Conservation (phyloP, 2,329 filamentous ascomycete species). For the Verticillium isaacii region DNA sequence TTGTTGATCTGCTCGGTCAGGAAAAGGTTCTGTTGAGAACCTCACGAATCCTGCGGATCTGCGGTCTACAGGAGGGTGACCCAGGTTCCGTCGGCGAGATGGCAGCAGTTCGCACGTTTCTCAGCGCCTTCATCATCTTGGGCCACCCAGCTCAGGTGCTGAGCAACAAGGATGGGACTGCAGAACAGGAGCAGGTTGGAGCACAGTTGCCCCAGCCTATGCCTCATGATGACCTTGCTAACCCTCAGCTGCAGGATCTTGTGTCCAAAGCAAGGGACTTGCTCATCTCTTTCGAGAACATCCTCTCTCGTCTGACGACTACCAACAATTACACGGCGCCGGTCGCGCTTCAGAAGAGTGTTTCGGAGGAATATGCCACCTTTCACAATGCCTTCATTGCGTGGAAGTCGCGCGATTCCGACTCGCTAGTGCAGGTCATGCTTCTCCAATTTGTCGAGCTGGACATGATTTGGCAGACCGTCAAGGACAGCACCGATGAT, state of each 20-base stretch:
- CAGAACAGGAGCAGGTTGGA: conserved; percentile 53
- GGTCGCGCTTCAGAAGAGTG: conserved; percentile 53
- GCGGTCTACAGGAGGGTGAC: conserved; percentile 63
- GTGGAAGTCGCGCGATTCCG: conserved; percentile 78
- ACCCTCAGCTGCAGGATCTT: conserved; percentile 63
- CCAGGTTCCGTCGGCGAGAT: conserved; percentile 61
- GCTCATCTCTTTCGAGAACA: conserved; percentile 72
- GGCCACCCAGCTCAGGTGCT: conserved; percentile 76
- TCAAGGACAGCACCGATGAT: conserved; percentile 72
- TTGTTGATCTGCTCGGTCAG: conserved; percentile 63
- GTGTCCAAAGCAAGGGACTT: conserved; percentile 75
- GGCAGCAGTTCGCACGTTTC: conserved; percentile 67
- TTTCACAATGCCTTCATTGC: conserved; percentile 77
- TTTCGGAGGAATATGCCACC: conserved; percentile 66
- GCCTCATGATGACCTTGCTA: conserved; percentile 48
- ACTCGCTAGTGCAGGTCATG: conserved; percentile 76
- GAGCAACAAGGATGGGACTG: conserved; percentile 63
- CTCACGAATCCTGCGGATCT: conserved; percentile 62
- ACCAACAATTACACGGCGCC: conserved; percentile 65
- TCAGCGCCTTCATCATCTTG: conserved; percentile 75
- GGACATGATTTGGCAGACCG: conserved; percentile 77
- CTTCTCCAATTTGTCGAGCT: conserved; percentile 81
- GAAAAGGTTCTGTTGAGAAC: conserved; percentile 62
- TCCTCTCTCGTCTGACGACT: conserved; percentile 59
- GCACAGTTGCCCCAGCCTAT: conserved; percentile 37